A percentile compares a stretch with the other conserved stretches of the same genome.
Evolutionary conservation across 148 eudicot genomes (phyloP).

Genomic region (Polygonum aviculare): DNA sequence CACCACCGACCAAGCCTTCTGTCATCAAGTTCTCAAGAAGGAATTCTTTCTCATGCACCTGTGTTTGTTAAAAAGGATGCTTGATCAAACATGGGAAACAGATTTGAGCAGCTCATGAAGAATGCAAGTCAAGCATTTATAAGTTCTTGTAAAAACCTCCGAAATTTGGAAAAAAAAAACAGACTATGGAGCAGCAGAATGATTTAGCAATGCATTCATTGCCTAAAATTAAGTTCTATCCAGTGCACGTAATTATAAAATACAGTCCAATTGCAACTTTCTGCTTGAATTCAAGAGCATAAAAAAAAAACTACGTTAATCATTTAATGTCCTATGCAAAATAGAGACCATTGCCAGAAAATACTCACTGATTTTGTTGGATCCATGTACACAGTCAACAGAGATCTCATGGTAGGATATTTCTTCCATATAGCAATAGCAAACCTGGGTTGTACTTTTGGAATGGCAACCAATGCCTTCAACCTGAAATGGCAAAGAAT

Average conservation of each 20-base stretch:
- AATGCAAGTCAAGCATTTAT: neutral
- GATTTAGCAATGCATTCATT: neutral
- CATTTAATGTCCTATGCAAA: neutral
- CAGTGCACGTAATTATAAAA: neutral
- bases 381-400: slow-evolving; percentile 77
- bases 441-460: slow-evolving; percentile 90
- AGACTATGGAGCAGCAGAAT: neutral
- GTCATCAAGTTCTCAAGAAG: slow-evolving; percentile 60
- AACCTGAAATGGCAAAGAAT: slow-evolving; percentile 46
- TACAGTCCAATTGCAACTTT: neutral
- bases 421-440: slow-evolving; percentile 82
- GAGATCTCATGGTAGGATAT: slow-evolving; percentile 83
- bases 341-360: slow-evolving; percentile 7
- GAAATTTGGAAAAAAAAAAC: neutral
- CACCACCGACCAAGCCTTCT: slow-evolving; percentile 50
- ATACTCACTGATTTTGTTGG: slow-evolving; percentile 70
- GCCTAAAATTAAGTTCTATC: neutral
- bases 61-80: neutral
- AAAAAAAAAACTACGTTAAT: neutral
- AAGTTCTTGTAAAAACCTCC: neutral
- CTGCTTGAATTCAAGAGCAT: neutral
- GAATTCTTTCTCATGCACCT: slow-evolving; percentile 88
- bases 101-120: neutral
- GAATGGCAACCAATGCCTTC: slow-evolving; percentile 81
- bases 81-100: neutral